A percentile compares a stretch with the other conserved stretches of the same genome.
Evolutionary conservation across 805 yeast species (phyloP).

Genomic region (Komagataella mondaviorum): DNA sequence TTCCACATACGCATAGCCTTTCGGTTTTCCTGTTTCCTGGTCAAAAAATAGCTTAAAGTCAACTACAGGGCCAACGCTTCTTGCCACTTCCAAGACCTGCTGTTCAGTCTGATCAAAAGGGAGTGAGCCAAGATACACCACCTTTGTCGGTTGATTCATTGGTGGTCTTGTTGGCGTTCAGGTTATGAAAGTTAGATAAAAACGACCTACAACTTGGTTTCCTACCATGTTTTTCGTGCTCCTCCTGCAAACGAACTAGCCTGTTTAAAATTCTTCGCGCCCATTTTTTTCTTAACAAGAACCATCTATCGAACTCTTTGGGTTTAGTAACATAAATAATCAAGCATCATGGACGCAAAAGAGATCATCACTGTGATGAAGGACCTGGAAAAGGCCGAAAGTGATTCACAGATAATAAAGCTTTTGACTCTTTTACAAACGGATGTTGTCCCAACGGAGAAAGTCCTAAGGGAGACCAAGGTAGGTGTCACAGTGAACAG

Average conservation of each 20-base stretch:
- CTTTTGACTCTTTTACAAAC: conserved; percentile 51
- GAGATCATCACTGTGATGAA: conserved; percentile 61
- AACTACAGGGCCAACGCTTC: conserved; percentile 79
- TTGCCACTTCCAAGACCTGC: conserved; percentile 76
- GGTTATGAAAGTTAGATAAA: neutral
- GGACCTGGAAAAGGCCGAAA: conserved; percentile 60
- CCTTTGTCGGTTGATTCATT: conserved; percentile 17
- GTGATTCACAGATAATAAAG: conserved; percentile 51
- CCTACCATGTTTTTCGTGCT: neutral
- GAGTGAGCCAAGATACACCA: conserved; percentile 71
- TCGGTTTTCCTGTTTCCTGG: conserved; percentile 78
- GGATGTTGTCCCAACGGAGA: conserved; percentile 75
- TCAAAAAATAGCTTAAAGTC: conserved; percentile 71
- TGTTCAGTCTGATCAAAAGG: conserved; percentile 93
- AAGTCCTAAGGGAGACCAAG: conserved; percentile 78
- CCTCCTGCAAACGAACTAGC: neutral
- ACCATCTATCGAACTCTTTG: neutral
- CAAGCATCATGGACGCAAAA: conserved; percentile 43
- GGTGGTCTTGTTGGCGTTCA: neutral
- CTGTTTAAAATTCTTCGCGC: neutral
- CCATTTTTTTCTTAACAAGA: neutral
- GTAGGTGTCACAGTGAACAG: conserved; percentile 96
- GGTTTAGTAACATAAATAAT: neutral
- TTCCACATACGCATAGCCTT: conserved; percentile 82
- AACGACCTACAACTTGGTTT: neutral